These are phyloP conservation scores for Fusarium chlamydosporum DNA, from an alignment of 2,329 filamentous ascomycete genomes.

Conservation along the genomic window DNA sequence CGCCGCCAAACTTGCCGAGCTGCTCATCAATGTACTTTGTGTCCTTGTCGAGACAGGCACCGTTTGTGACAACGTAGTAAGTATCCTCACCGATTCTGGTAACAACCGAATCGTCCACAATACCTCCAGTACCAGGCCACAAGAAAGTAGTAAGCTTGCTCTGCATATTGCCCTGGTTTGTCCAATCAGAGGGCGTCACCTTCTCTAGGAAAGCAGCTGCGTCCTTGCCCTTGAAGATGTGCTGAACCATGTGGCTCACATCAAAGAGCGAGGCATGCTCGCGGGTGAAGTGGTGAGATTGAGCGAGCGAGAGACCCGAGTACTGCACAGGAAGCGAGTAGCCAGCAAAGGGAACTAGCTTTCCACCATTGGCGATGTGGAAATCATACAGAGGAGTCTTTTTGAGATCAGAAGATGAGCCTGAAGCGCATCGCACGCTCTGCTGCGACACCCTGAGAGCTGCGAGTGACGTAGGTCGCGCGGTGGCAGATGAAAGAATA, in stretches of 20 bases:
- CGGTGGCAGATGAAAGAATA: conserved; percentile 41
- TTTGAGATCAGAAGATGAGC: conserved; percentile 57
- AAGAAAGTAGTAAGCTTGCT: conserved; percentile 89
- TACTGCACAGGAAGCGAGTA: conserved; percentile 96
- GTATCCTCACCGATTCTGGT: conserved; percentile 79
- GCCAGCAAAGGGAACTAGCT: conserved; percentile 97
- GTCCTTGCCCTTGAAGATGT: conserved; percentile 84
- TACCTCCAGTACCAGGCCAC: conserved; percentile 84
- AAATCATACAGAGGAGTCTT: conserved; percentile 85
- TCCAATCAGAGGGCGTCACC: conserved; percentile 83
- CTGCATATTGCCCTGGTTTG: conserved; percentile 73
- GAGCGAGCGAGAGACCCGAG: conserved; percentile 78
- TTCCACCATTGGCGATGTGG: conserved; percentile 82
- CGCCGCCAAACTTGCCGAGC: conserved; percentile 70
- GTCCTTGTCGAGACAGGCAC: conserved; percentile 91
- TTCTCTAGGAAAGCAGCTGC: conserved; percentile 85
- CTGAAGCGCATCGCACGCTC: conserved; percentile 51
- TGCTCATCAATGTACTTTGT: conserved; percentile 80
- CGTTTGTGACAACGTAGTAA: conserved; percentile 97
- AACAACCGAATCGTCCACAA: conserved; percentile 94
- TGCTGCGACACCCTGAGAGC: conserved; percentile 41
- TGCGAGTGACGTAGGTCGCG: conserved; percentile 44
- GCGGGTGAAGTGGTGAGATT: conserved; percentile 92
- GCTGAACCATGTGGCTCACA: conserved; percentile 96
- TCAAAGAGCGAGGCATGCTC: conserved; percentile 92